Evolutionary conservation across 306 rosid species (phyloP), one percentile per base, ranked within the genome.

Genomic region (Glycyrrhiza uralensis): DNA sequence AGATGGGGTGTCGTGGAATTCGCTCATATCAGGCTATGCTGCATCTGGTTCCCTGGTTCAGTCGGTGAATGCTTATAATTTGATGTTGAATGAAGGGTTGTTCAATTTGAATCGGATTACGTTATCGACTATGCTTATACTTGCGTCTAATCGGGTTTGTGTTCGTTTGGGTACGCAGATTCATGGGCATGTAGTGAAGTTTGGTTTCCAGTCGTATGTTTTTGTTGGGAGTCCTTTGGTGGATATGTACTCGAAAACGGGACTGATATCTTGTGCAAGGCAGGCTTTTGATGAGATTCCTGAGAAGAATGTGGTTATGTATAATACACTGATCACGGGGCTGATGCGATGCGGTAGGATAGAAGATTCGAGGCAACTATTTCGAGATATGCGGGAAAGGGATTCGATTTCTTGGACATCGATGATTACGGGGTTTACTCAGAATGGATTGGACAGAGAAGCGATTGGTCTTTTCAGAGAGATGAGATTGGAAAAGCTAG

Each of bases 391-490:
- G 96, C 54, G 22, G 11, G 90, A 86, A 73, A 90, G 78, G 72
- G 94, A 93, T 79, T 86, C 88, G 0, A 85, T 90, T 77, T 84
- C 96, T 3, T 87, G 98, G 98, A 93, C 97, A 0, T 85, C 96
- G 0, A 85, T 89, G 92, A 86, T 91, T 74, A 75, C 94, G 0
- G 98, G 98, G n/a, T 85, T 81, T 35, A 76, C 85, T 12, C 89
- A 82, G 75, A 93, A 93, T 74, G 90, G 92, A 10, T 72, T 88
- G 72, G 61, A 80, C 5, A 73, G 72, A 74, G 91, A 86, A 56
- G 97, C 90, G 0, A 64, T 91, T 60, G 69, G 77, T 56, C 69
- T 65, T 66, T 82, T 91, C 60, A 78, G 87, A 71, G 86, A 83
- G 26, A 93, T 89, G 98, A 81, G 82, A 68, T 69, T 51, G 46